Percentiles rank a stretch among this genome's conserved stretches.
Conservation (phyloP, 768 basidiomycete genomes). For the Rhodotorula toruloides region DNA sequence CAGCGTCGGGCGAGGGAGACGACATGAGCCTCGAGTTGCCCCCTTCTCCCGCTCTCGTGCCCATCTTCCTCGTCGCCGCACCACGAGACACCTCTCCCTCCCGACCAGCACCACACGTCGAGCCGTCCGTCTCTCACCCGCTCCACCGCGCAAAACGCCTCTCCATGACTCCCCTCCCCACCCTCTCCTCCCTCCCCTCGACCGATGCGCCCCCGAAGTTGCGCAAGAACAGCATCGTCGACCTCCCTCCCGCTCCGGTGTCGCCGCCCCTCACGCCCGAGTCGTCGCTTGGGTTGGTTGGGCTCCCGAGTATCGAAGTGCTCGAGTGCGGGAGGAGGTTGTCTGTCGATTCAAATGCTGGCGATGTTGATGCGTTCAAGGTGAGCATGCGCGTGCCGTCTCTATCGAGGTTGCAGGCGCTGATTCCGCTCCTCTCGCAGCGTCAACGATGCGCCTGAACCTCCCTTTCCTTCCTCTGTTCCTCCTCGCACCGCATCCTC, state of each 20-base stretch:
- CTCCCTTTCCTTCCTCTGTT: no score
- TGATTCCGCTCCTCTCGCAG: neutral
- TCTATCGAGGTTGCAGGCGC: neutral
- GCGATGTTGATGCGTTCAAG: neutral
- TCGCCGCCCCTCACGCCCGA: neutral
- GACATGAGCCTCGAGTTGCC: neutral
- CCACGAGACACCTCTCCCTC: no score
- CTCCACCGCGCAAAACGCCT: conserved; percentile 2
- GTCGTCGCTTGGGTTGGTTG: neutral
- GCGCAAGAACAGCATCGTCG: conserved; percentile 8
- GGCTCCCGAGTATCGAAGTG: neutral
- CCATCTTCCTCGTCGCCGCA: neutral
- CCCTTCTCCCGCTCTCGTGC: conserved; percentile 5
- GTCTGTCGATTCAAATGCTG: neutral
- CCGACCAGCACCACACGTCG: neutral
- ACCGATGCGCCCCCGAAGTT: neutral
- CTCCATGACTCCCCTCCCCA: conserved; percentile 8
- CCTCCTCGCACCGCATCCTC: neutral
- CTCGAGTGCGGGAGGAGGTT: neutral
- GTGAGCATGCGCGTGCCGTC: neutral
- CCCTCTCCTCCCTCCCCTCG: neutral
- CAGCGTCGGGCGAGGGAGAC: neutral
- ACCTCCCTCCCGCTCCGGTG: neutral
- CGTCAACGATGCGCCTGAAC: neutral
- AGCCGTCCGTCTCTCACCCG: neutral